Conservation (phyloP, 768 basidiomycete species). For the Rhizopogon rudus region DNA sequence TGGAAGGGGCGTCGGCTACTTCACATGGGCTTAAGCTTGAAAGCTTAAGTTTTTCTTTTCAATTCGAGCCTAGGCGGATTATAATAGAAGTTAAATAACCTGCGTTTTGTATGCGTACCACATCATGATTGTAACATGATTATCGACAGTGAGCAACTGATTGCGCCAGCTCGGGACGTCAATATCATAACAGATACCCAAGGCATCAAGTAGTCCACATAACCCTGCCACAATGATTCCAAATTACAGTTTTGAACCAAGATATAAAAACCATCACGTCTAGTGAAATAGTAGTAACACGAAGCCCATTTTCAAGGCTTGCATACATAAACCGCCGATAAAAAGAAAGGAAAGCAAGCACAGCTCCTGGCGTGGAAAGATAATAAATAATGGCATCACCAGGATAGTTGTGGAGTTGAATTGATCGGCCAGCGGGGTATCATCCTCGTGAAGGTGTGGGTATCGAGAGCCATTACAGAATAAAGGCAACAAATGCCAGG, state of each 20-base stretch:
- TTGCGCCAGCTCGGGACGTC: not conserved
- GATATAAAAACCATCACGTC: not conserved
- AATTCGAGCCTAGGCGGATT: too few relatives aligned
- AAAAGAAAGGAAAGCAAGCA: not conserved
- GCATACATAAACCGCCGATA: not conserved
- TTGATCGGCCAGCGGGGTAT: slow-evolving; percentile 35
- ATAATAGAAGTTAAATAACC: not conserved
- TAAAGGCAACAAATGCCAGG: slow-evolving; percentile 17
- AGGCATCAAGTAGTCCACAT: not conserved
- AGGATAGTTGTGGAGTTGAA: slow-evolving; percentile 12
- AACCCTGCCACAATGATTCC: not conserved
- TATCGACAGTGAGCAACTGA: not conserved
- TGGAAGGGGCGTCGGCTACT: too few relatives aligned
- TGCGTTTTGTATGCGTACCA: not conserved
- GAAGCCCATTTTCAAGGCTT: too few relatives aligned
- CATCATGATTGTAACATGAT: not conserved
- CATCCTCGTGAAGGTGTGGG: slow-evolving; percentile 36
- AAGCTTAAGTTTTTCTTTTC: too few relatives aligned
- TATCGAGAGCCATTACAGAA: slow-evolving; percentile 21
- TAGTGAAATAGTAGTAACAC: not conserved
- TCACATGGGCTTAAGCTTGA: too few relatives aligned
- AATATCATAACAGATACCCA: not conserved
- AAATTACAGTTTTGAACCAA: not conserved
- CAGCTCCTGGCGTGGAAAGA: slow-evolving; percentile 9
- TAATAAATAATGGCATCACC: slow-evolving; percentile 13